Conservation (phyloP, 208 protist species). For the Leishmania arabica region DNA sequence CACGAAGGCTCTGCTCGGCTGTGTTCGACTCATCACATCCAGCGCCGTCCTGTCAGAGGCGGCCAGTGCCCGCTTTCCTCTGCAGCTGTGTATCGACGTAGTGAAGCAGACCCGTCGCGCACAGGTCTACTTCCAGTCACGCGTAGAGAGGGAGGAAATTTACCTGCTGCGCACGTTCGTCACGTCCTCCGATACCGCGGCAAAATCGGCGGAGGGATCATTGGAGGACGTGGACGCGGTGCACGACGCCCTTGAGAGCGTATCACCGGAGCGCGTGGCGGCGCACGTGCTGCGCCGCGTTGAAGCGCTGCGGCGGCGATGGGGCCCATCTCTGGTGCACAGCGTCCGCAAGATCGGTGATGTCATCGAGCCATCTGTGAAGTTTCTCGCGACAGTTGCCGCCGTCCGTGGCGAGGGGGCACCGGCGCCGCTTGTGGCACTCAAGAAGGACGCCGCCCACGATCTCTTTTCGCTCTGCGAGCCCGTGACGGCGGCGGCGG, state of each 20-base stretch:
- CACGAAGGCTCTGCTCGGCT: slow-evolving; percentile 54
- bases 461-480: slow-evolving; percentile 48
- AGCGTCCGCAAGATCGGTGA: slow-evolving; percentile 52
- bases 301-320: slow-evolving; percentile 35
- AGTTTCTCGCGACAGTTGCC: slow-evolving; percentile 51
- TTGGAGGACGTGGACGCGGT: slow-evolving; percentile 12
- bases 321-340: slow-evolving; percentile 61
- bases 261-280: slow-evolving; percentile 22
- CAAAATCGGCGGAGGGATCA: slow-evolving; percentile 3
- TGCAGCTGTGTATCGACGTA: slow-evolving; percentile 73
- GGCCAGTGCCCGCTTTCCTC: slow-evolving; percentile 53
- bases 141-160: slow-evolving; percentile 41
- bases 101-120: slow-evolving; percentile 68
- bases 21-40: slow-evolving; percentile 50
- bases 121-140: slow-evolving; percentile 49
- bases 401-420: slow-evolving; percentile 41
- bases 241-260: slow-evolving; percentile 9
- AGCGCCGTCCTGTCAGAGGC: slow-evolving; percentile 50
- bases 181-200: neutral
- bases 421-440: slow-evolving; percentile 41
- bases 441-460: slow-evolving; percentile 60
- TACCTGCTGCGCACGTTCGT: slow-evolving; percentile 14
- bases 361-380: slow-evolving; percentile 50
- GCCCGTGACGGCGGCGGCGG: neutral
- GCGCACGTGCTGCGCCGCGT: slow-evolving; percentile 32